phyloP scores from a whole-genome alignment of 2,329 filamentous ascomycete genomes.

The Aspergillus uvarum region DNA sequence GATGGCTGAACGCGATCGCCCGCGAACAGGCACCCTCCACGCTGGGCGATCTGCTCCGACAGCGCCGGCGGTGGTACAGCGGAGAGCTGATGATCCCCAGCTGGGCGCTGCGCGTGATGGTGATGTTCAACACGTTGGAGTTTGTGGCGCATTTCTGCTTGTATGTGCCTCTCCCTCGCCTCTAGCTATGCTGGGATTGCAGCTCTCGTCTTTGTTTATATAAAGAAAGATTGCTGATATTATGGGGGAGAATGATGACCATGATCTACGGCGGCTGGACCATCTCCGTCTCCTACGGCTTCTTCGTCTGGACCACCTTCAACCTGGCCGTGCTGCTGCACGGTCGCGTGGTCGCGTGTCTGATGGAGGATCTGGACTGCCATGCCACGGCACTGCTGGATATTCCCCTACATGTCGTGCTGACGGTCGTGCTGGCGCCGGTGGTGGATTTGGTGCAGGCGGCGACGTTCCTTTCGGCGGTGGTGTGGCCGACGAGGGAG shows the following conservation, averaged over 20 bases:
- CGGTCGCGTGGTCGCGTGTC: background rate
- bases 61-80: constrained; percentile 14
- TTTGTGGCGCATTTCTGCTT: constrained; percentile 1
- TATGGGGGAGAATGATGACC: background rate
- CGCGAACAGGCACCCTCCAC: constrained; percentile 11
- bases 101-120: constrained; percentile 1
- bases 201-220: too few relatives aligned
- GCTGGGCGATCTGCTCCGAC: constrained; percentile 8
- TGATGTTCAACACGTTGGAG: background rate
- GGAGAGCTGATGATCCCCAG: constrained; percentile 7
- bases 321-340: background rate
- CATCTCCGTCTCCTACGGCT: background rate
- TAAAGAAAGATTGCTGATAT: too few relatives aligned
- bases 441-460: background rate
- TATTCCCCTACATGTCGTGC: background rate
- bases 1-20: constrained; percentile 13
- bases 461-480: background rate
- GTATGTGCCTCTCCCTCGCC: background rate
- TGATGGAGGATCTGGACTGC: constrained; percentile 6
- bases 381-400: background rate
- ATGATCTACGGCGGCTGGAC: background rate
- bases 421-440: background rate
- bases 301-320: background rate
- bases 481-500: background rate
- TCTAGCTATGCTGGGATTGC: too few relatives aligned